Evolutionary conservation across 1,139 yeast genomes (phyloP), one percentile per base, ranked within the genome.

Genomic region (Zygoascus sp.): DNA sequence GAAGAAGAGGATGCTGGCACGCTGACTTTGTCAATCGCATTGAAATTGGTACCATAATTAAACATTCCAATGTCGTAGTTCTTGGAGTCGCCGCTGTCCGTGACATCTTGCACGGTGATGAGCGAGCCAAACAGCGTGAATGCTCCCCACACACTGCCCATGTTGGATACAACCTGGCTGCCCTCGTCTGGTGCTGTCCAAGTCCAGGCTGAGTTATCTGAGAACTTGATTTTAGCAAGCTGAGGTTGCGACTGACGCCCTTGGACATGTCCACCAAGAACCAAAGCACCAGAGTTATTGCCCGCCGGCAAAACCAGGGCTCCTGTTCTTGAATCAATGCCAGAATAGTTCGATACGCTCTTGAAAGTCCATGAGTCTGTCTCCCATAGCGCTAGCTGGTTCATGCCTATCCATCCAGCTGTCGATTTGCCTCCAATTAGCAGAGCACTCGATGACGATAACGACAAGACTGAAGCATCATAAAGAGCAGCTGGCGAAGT

Each of bases 361-460:
- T 68, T 67, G 59, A 77, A 80, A 2, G 80, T 70, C 87, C 87
- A 81, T 2, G 81, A 66, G 43, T 68, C 69, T 48, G 74, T 75
- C 52, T 76, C 77, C 81, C 83, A 80, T 1, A 78, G 57, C 0
- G 85, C 84, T 5, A 79, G 60, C 60, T 80, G 85, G 54, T 72
- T 71, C 76, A 80, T 73, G 47, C 76, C 73, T 30, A 80, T 75
- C 83, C 84, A 79, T 0, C 82, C 82, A 7, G 65, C 58, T 3
- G 62, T 55, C 0, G 83, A 72, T 43, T 67, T 66, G 3, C 87
- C 87, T 1, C 86, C 86, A 30, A 80, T 63, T 36, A 79, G 58
- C 40, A 65, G 51, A 8, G 58, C 23, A 3, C 61, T 52, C 23
- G 50, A 25, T 22, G 44, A 35, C 25, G 53, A 52, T 13, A 61